Percentiles rank a stretch among this genome's conserved stretches.
These are phyloP conservation scores for Lotus japonicus DNA, from an alignment of 306 rosid species.

Conservation along the genomic window DNA sequence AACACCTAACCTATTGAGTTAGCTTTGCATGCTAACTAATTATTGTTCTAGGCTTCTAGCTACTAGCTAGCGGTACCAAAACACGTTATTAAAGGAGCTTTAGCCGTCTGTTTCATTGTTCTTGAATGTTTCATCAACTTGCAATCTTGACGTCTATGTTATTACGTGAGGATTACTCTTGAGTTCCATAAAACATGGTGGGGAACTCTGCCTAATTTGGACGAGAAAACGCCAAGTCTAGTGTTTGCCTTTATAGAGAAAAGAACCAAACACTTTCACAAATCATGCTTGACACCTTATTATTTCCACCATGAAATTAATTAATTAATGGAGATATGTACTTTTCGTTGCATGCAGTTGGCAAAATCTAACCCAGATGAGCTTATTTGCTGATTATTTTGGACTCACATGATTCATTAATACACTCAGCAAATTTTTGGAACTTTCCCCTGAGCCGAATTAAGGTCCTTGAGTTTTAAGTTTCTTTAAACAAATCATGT, in stretches of 20 bases:
- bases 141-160: slow-evolving; percentile 8
- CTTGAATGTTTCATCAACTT: slow-evolving; percentile 15
- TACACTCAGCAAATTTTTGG: not conserved
- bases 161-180: not conserved
- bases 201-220: not conserved
- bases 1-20: too few relatives aligned
- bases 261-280: not conserved
- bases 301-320: not conserved
- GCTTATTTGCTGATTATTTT: not conserved
- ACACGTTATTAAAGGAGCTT: not conserved
- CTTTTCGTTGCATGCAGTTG: not conserved
- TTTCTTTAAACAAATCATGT: not conserved
- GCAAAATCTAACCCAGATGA: not conserved
- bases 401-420: not conserved
- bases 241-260: slow-evolving; percentile 4
- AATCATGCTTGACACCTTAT: not conserved
- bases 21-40: too few relatives aligned
- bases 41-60: too few relatives aligned
- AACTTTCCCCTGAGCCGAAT: not conserved
- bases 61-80: too few relatives aligned
- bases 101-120: not conserved
- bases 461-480: not conserved
- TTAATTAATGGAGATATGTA: not conserved
- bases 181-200: not conserved
- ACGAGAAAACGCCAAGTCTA: not conserved